Conservation (phyloP, 148 eudicot species). For the Amaranthus cruentus region DNA sequence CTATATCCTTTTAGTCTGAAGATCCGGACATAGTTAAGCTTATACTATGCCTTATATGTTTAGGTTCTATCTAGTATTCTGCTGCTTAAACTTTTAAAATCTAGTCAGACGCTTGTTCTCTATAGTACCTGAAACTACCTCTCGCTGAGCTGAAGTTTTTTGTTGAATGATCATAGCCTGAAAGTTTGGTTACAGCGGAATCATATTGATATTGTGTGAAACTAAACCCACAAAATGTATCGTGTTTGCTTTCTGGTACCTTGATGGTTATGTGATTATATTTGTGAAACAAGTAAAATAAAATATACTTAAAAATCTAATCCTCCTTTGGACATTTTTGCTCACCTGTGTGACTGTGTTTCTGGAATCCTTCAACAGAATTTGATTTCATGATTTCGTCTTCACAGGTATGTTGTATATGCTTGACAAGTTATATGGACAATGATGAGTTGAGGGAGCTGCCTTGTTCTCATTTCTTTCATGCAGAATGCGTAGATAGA, state of each 20-base stretch:
- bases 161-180: neutral
- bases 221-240: neutral
- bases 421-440: constrained; percentile 55
- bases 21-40: neutral
- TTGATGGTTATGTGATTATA: neutral
- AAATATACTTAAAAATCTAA: neutral
- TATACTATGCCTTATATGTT: neutral
- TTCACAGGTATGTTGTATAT: constrained; percentile 66
- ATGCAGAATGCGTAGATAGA: constrained; percentile 66
- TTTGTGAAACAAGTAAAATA: neutral
- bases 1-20: neutral
- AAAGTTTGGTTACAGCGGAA: neutral
- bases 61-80: neutral
- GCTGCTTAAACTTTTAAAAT: neutral
- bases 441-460: constrained; percentile 69
- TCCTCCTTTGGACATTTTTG: too few relatives aligned
- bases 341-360: neutral
- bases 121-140: neutral
- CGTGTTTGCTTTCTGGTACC: neutral
- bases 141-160: neutral
- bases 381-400: constrained; percentile 8
- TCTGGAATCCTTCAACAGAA: neutral
- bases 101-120: neutral
- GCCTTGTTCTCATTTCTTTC: constrained; percentile 77
- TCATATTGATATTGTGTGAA: neutral